phyloP scores from a whole-genome alignment of 352 stramenopile species.

The Elongisporangium undulatum region DNA sequence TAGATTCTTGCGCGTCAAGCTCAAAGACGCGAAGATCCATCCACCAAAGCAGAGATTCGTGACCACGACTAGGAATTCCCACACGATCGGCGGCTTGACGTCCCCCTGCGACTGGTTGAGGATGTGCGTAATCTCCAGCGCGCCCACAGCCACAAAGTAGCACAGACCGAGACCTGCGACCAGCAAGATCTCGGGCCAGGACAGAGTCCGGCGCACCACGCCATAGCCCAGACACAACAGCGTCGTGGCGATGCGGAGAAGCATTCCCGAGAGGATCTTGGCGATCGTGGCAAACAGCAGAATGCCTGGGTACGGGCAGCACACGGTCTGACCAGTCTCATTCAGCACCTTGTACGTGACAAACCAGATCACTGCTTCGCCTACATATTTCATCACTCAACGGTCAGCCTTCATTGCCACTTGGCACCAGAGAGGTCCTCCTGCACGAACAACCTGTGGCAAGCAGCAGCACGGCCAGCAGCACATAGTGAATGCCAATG shows the following conservation, averaged over 20 bases:
- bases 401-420: no score
- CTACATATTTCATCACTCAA: constrained; percentile 20
- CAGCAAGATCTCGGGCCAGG: constrained; percentile 68
- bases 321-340: constrained; percentile 56
- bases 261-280: constrained; percentile 71
- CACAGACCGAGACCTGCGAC: constrained; percentile 71
- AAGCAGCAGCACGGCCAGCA: constrained; percentile 74
- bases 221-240: constrained; percentile 81
- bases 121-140: constrained; percentile 76
- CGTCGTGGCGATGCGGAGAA: constrained; percentile 68
- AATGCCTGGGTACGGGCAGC: constrained; percentile 68
- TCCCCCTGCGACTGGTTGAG: constrained; percentile 73
- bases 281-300: constrained; percentile 70
- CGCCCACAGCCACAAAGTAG: constrained; percentile 77
- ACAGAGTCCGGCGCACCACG: constrained; percentile 68
- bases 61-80: constrained; percentile 71
- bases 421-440: no score
- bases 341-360: constrained; percentile 79
- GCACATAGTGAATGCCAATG: constrained; percentile 82
- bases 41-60: constrained; percentile 80
- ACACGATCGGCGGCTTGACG: constrained; percentile 52
- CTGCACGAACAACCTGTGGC: constrained; percentile 47
- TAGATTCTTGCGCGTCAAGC: constrained; percentile 78
- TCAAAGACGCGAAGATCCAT: constrained; percentile 83
- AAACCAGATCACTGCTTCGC: constrained; percentile 70